phyloP scores from a whole-genome alignment of 225 moss, liverwort and hornwort species.

The Climacium dendroides region DNA sequence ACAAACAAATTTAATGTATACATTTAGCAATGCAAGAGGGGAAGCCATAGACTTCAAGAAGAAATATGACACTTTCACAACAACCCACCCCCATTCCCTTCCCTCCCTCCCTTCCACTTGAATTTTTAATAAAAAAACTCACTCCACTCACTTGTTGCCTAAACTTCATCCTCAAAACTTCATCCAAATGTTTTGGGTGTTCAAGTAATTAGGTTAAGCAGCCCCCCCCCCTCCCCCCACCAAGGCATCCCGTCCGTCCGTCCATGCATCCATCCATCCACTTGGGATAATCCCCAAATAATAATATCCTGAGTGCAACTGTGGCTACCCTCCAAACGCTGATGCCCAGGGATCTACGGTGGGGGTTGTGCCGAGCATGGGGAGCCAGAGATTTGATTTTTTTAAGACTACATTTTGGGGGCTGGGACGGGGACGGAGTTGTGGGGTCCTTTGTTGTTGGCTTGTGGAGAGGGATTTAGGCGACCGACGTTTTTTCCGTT shows the following conservation, averaged over 20 bases:
- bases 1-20: too few relatives aligned
- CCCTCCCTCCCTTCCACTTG: too few relatives aligned
- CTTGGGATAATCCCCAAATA: background rate
- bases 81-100: too few relatives aligned
- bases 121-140: background rate
- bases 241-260: background rate
- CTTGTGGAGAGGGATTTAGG: background rate
- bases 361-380: background rate
- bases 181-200: background rate
- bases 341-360: background rate
- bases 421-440: background rate
- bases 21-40: too few relatives aligned
- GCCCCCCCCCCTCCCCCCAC: too few relatives aligned
- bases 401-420: background rate
- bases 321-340: background rate
- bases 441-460: background rate
- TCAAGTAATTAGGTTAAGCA: too few relatives aligned
- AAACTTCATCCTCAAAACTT: background rate
- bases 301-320: background rate
- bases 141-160: too few relatives aligned
- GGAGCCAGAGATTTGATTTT: background rate
- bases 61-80: background rate
- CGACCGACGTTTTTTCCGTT: background rate
- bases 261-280: background rate
- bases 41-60: too few relatives aligned